Conservation (phyloP, 108 stramenopile genomes). For the Asterionellopsis glacialis region DNA sequence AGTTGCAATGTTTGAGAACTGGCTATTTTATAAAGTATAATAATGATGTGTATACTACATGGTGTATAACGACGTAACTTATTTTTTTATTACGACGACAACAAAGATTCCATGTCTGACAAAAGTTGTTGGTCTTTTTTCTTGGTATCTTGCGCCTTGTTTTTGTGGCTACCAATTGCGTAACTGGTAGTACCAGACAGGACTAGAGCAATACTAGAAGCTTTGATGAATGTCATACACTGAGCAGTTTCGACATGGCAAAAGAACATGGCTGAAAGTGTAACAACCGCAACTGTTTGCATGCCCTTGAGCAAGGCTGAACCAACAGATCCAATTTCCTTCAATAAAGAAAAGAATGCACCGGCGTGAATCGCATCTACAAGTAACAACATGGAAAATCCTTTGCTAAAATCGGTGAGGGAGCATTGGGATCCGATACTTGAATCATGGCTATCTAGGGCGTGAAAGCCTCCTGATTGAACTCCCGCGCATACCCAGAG, state of each 20-base stretch:
- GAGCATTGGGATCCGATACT: no score
- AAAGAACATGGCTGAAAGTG: background rate
- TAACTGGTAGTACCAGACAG: background rate
- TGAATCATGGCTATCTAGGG: no score
- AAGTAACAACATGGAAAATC: background rate
- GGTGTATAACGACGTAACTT: no score
- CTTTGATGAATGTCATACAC: slow-evolving; percentile 3
- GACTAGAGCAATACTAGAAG: background rate
- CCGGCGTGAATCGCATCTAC: background rate
- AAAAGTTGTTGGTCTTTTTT: no score
- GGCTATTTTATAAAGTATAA: no score
- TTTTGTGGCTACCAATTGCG: background rate
- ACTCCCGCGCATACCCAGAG: no score
- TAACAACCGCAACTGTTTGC: background rate
- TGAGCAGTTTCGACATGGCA: slow-evolving; percentile 6
- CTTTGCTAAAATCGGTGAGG: background rate
- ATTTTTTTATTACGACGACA: no score
- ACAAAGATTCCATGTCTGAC: no score
- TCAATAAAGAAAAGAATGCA: background rate
- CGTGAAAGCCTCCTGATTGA: no score
- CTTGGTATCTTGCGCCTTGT: no score
- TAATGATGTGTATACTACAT: no score
- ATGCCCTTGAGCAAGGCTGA: slow-evolving; percentile 1
- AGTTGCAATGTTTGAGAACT: no score
- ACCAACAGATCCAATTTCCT: background rate